Evolutionary conservation across 2,329 filamentous ascomycete species (phyloP).

Genomic region (Colletotrichum lupini): DNA sequence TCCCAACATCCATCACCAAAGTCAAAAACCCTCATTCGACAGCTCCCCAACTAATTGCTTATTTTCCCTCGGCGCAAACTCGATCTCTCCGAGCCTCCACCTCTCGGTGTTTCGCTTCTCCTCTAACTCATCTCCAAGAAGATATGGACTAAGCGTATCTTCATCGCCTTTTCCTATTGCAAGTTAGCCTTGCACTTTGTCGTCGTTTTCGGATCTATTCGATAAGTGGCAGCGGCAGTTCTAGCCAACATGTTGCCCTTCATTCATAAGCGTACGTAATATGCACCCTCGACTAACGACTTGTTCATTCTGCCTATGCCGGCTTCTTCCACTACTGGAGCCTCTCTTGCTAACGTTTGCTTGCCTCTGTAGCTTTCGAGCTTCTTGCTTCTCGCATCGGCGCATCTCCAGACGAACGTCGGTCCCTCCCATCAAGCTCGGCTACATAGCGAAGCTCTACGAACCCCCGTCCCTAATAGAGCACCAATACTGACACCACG

Average conservation of each 20-base stretch:
- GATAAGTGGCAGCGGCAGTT: not conserved
- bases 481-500: not conserved
- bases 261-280: slow-evolving; percentile 41
- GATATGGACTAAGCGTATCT: not conserved
- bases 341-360: slow-evolving; percentile 14
- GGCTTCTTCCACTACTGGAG: not conserved
- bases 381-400: slow-evolving; percentile 54
- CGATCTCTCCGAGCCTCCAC: not conserved
- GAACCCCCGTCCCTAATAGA: slow-evolving; percentile 37
- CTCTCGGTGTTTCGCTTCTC: not conserved
- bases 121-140: not conserved
- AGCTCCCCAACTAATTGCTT: not conserved
- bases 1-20: not conserved
- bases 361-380: slow-evolving; percentile 53
- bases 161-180: not conserved
- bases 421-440: slow-evolving; percentile 37
- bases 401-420: slow-evolving; percentile 59
- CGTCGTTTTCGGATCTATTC: not conserved
- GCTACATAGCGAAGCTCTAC: slow-evolving; percentile 43
- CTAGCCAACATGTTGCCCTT: slow-evolving; percentile 42
- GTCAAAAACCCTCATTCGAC: not conserved
- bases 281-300: not conserved
- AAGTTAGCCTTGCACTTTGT: not conserved
- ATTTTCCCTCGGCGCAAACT: not conserved
- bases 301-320: not conserved